These are phyloP conservation scores for Biscutella laevigata DNA, from an alignment of 441 rosid species.

Conservation along the genomic window DNA sequence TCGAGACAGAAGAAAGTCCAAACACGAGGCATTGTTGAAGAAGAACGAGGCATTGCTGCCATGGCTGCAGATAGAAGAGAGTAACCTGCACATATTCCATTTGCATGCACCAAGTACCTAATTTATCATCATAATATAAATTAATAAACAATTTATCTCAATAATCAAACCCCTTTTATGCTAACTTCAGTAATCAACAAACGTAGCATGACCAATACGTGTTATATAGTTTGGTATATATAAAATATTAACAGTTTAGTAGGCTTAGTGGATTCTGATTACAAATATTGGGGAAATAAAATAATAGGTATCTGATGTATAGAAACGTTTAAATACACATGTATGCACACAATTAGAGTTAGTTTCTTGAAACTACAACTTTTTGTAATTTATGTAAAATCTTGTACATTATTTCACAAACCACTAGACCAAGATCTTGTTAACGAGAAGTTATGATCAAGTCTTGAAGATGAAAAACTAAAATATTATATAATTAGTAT, in stretches of 20 bases:
- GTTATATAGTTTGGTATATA: background rate
- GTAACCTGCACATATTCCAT: constrained; percentile 93
- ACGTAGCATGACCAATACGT: background rate
- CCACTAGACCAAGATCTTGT: no score
- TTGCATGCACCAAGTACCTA: constrained; percentile 85
- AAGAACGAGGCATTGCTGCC: constrained; percentile 62
- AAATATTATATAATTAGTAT: background rate
- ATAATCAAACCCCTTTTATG: background rate
- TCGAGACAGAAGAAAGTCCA: constrained; percentile 88
- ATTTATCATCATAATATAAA: no score
- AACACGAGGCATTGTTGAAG: constrained; percentile 51
- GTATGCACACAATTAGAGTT: background rate
- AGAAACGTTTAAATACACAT: no score
- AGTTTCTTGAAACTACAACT: background rate
- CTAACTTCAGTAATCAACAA: constrained; percentile 1
- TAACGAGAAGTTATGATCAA: no score
- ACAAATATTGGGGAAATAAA: background rate
- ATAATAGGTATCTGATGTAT: no score
- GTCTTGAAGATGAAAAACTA: background rate
- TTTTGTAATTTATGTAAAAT: background rate
- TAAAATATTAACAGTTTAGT: background rate
- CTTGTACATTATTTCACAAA: background rate
- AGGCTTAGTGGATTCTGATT: background rate
- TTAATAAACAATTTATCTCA: no score
- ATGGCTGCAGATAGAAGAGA: constrained; percentile 76